Conservation (phyloP, 768 basidiomycete species). For the Wakefieldia striispora region DNA sequence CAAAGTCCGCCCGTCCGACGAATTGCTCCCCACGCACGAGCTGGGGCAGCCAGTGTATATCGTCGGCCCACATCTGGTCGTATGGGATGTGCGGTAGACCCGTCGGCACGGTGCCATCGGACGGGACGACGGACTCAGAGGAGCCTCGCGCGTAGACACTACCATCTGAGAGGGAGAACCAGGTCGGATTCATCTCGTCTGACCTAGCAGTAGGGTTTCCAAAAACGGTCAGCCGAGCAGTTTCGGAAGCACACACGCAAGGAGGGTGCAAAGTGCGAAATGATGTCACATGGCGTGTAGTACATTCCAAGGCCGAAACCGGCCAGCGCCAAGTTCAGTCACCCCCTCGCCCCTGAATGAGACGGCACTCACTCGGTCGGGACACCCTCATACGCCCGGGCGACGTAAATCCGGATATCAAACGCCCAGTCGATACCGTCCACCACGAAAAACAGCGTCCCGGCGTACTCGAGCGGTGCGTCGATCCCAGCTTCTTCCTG, state of each 20-base stretch:
- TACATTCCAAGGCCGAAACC: too few species aligned
- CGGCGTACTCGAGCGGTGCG: slow-evolving; percentile 60
- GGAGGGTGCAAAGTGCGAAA: too few species aligned
- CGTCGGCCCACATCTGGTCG: slow-evolving; percentile 57
- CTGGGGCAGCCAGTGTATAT: slow-evolving; percentile 66
- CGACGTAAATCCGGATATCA: slow-evolving; percentile 71
- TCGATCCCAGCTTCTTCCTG: slow-evolving; percentile 85
- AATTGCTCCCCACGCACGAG: slow-evolving; percentile 45
- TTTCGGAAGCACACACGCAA: too few species aligned
- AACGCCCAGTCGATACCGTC: slow-evolving; percentile 57
- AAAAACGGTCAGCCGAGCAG: too few species aligned
- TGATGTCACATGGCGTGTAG: too few species aligned
- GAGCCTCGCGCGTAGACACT: slow-evolving; percentile 14
- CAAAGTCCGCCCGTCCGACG: slow-evolving; percentile 54
- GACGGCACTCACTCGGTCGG: slow-evolving; percentile 58
- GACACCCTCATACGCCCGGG: slow-evolving; percentile 55
- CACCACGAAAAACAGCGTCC: slow-evolving; percentile 61
- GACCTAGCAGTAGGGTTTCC: slow-evolving; percentile 43
- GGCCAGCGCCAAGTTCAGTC: too few species aligned
- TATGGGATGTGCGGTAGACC: slow-evolving; percentile 54
- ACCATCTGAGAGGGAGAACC: slow-evolving; percentile 51
- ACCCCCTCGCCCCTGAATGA: too few species aligned
- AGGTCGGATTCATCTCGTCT: slow-evolving; percentile 85
- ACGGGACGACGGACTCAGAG: not conserved
- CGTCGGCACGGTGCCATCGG: not conserved